Conservation (phyloP, 1,284 basidiomycete genomes). For the Coniophora puteana region DNA sequence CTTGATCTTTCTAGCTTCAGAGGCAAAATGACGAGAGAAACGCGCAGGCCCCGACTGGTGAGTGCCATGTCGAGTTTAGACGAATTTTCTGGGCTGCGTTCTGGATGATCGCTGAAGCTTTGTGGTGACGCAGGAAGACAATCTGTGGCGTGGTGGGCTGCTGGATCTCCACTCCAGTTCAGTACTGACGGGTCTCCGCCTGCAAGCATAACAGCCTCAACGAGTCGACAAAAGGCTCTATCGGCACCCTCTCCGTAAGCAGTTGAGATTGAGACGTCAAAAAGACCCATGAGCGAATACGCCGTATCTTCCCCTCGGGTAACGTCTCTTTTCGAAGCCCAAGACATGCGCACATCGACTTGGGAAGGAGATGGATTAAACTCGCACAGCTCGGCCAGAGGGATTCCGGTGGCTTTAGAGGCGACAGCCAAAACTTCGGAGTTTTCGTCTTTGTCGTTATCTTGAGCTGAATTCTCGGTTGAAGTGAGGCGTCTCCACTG, state of each 20-base stretch:
- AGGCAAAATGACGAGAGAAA: background rate
- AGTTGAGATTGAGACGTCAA: background rate
- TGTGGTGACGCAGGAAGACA: background rate
- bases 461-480: background rate
- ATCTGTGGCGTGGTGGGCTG: background rate
- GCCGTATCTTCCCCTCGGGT: background rate
- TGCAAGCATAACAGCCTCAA: background rate
- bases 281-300: constrained; percentile 1
- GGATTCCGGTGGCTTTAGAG: background rate
- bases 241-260: constrained; percentile 1
- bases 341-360: background rate
- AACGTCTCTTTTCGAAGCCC: background rate
- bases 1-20: too few relatives aligned
- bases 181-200: background rate
- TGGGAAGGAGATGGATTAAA: background rate
- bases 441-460: background rate
- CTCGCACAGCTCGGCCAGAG: background rate
- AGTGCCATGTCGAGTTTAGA: background rate
- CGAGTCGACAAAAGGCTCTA: background rate
- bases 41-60: background rate
- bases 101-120: background rate
- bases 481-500: constrained; percentile 1
- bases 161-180: background rate
- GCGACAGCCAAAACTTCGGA: background rate
- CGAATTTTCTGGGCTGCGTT: too few relatives aligned